Evolutionary conservation across 345 rosid genomes (phyloP), one percentile per base, ranked within the genome.

Genomic region (Rhizophora mangle): DNA sequence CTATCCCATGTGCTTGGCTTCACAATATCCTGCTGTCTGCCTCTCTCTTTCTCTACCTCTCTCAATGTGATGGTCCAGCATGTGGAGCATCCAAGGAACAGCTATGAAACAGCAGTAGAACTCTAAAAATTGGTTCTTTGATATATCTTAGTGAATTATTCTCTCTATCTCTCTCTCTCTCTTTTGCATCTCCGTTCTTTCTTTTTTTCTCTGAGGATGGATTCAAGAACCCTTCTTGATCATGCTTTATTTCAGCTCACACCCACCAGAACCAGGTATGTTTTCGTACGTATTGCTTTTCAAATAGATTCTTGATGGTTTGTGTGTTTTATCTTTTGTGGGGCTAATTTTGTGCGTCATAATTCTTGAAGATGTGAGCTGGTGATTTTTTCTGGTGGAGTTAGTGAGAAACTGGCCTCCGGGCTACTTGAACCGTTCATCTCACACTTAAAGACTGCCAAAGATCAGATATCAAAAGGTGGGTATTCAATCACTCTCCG

Each of bases 251-350:
- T 95, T 69, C 99, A 92, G 70, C 96, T 95, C 82, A 92, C 99
- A 51, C 97, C 97, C 60, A 95, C 99, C 58, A 90, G 96, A 78
- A 95, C 97, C 79, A 95, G 99, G 99, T 95, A 85, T 31, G 43
- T 21, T 47, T 16, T 36, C 15, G n/a, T 20, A 6, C 10, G 10
- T 24, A 34, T 57, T 36, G 19, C 37, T 1, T 29, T 11, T 15
- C 16, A 43, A 43, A 43, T 43, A 43, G 18, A 62, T n/a, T 49
- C 29, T 31, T 9, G 9, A 8, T 49, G 32, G 30, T 27, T 21
- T 64, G 19, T 32, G 16, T 13, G 27, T 37, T 4, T 54, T 43
- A n/a, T 54, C n/a, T 5, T 27, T 22, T 30, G 21, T 22, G 67
- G 26, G 15, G 20, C 65, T 68, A 30, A 30, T 57, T 72, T 57